A percentile compares a stretch with the other conserved stretches of the same genome.
These are phyloP conservation scores for Zopfia rhizophila DNA, from an alignment of 2,329 filamentous ascomycete genomes.

Conservation along the genomic window DNA sequence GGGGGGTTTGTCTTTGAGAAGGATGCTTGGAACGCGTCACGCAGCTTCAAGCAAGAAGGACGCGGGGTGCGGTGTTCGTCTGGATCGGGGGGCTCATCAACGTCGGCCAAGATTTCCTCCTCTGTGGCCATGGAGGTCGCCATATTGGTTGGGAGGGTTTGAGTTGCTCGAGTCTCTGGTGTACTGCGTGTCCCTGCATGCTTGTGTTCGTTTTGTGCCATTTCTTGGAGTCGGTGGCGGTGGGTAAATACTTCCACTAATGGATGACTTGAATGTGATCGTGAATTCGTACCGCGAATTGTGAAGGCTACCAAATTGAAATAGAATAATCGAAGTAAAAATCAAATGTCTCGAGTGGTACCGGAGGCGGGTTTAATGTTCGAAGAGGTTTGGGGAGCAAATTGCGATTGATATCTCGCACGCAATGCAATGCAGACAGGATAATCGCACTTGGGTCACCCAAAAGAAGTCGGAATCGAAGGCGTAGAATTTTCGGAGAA, in stretches of 20 bases:
- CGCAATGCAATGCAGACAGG: neutral
- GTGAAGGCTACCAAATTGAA: no score
- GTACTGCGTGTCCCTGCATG: conserved; percentile 33
- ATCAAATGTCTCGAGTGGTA: neutral
- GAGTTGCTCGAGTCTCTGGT: conserved; percentile 42
- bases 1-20: conserved; percentile 62
- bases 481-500: neutral
- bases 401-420: conserved; percentile 1
- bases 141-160: conserved; percentile 37
- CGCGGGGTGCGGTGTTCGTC: conserved; percentile 59
- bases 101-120: conserved; percentile 77
- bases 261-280: neutral
- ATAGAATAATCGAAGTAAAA: conserved; percentile 1
- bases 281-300: conserved; percentile 1
- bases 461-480: conserved; percentile 1
- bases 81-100: conserved; percentile 89
- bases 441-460: neutral
- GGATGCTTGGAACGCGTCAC: conserved; percentile 48
- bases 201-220: conserved; percentile 48
- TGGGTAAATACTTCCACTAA: no score
- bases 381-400: neutral
- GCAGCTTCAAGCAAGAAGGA: conserved; percentile 52
- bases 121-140: conserved; percentile 50
- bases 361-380: neutral
- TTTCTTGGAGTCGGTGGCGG: conserved; percentile 19